Conservation (phyloP, 2,329 filamentous ascomycete species). For the Claviceps africana region DNA sequence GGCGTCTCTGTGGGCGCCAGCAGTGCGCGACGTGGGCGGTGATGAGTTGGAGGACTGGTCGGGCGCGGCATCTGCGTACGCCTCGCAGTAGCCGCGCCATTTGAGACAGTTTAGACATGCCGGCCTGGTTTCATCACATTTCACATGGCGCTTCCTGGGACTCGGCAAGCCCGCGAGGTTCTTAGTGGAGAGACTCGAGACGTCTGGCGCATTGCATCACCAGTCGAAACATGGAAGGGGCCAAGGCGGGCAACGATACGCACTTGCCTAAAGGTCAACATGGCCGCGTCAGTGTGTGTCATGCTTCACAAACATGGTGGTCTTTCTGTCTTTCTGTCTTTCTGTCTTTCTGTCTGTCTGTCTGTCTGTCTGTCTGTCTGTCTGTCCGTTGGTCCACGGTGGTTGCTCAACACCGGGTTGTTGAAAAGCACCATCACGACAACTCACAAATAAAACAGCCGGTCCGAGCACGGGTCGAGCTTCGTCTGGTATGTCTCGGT, state of each 20-base stretch:
- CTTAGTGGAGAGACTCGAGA: neutral
- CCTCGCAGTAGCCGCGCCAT: conserved; percentile 26
- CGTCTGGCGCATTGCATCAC: neutral
- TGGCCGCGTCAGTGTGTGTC: neutral
- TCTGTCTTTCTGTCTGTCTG: no score
- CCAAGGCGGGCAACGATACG: neutral
- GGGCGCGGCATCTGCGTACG: conserved; percentile 14
- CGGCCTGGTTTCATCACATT: conserved; percentile 28
- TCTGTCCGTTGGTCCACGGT: no score
- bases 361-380: no score
- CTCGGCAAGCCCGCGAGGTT: neutral
- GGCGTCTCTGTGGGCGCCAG: conserved; percentile 7
- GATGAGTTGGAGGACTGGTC: conserved; percentile 4
- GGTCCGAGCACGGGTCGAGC: conserved; percentile 24
- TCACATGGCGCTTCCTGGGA: conserved; percentile 26
- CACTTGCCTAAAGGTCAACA: conserved; percentile 17
- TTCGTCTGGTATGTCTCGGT: conserved; percentile 23
- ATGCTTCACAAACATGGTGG: no score
- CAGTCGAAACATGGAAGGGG: conserved; percentile 9
- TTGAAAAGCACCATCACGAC: neutral
- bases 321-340: no score
- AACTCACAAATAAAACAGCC: conserved; percentile 25
- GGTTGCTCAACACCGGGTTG: no score
- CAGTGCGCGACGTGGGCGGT: neutral
- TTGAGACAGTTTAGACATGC: conserved; percentile 27